Evolutionary conservation across 2,329 filamentous ascomycete species (phyloP), one percentile per base, ranked within the genome.

Genomic region (Trichophyton equinum): DNA sequence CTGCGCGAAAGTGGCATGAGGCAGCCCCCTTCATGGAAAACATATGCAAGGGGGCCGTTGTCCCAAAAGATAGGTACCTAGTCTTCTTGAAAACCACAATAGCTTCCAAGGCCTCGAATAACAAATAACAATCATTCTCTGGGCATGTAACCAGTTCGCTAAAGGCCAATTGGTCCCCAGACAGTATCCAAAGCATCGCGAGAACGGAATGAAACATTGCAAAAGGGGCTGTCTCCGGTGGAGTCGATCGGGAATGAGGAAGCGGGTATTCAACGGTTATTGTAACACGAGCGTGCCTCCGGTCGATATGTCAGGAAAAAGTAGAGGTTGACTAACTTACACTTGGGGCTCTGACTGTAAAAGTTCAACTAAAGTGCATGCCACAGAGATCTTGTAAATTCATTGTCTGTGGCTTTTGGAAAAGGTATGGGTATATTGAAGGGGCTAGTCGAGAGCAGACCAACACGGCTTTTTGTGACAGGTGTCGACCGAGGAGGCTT

Each of bases 61-160:
- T 49, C 46, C 11, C 9, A 15, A n/a, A 18, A 44, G 20, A 49
- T 49, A 49, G 22, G 15, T 25, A 11, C 20, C 25, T 20, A 22
- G 46, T 20, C 18, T 22, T 15, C 49, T 55, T 55, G n/a, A 55
- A 25, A 11, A 18, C 25, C 2, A 27, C 30, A 36, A 36, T 36
- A 7, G 49, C 9, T 27, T 7, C 27, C 25, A 36, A 15, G 13
- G 15, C 6, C 25, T 36, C 27, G n/a, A 55, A 33, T 55, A 20
- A 18, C 9, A 36, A 55, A 36, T 25, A 49, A 33, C 18, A 36
- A 27, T 25, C 25, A 55, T 27, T 36, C 27, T 38, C n/a, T 33
- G 49, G 25, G 15, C 49, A 55, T 55, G 49, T 55, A 55, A 55
- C 49, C 18, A n/a, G 49, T 55, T 55, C 49, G 49, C 30, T 55